Evolutionary conservation across 352 stramenopile genomes (phyloP), one percentile per base, ranked within the genome.

Genomic region (Phytophthora macrochlamydospora): DNA sequence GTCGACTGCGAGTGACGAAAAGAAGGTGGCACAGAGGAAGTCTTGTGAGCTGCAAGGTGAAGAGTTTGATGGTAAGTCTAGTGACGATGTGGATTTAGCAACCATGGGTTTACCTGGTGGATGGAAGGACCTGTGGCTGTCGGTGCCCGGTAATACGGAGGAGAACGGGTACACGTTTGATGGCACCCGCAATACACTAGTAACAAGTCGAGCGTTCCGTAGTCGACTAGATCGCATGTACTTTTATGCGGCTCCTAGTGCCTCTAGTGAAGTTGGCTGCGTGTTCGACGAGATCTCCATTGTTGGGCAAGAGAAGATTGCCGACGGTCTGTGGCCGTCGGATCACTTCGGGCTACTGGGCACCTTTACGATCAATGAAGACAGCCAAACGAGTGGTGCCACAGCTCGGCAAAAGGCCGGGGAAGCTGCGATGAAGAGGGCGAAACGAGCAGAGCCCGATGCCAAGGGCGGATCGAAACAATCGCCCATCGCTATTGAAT

Each of bases 201-300:
- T 94, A 51, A 69, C 69, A 37, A 91, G 81, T 65, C 72, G 65
- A 37, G 70, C 80, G 2, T 91, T 87, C 48, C 85, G 76, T 14
- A 94, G 83, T 63, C 85, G 85, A 11, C 69, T 94, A 28, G 85
- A 94, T 44, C 83, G 85, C 29, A 89, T 92, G 58, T 92, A 91
- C 60, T 91, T 86, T 31, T 89, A 85, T 56, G 44, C 56, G n/a
- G 52, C 71, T 7, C 42, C 64, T 35, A 56, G 12, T 28, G 51
- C 68, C 49, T 24, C 18, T 24, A 55, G 43, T 30, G 29, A 56
- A 51, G 6, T 46, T 13, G 42, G 4, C n/a, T 60, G 56, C 50
- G 55, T 74, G 8, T 65, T 91, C 7, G 56, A 87, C 4, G 49
- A 48, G 7, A 90, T 94, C 45, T 55, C 77, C 5, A 79, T 94